A percentile compares a stretch with the other conserved stretches of the same genome.
phyloP scores from a whole-genome alignment of 2,329 filamentous ascomycete species.

The Paraphaeosphaeria sporulosa region DNA sequence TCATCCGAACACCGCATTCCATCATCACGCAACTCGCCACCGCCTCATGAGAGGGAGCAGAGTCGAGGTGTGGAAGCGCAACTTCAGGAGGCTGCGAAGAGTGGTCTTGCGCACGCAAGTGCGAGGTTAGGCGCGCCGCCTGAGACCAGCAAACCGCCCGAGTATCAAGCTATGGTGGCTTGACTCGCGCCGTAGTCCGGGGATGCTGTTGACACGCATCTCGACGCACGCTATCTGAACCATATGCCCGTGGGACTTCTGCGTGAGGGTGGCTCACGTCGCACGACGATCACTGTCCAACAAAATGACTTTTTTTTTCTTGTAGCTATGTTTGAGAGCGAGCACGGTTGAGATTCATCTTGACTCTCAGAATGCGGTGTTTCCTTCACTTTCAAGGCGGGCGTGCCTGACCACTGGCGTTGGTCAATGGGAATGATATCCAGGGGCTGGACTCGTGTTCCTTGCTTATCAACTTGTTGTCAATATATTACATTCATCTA shows the following conservation, averaged over 20 bases:
- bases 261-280: background rate
- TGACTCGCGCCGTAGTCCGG: slow-evolving; percentile 13
- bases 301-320: background rate
- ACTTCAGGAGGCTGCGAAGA: slow-evolving; percentile 45
- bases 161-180: slow-evolving; percentile 40
- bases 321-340: background rate
- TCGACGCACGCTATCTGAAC: background rate
- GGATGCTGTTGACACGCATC: background rate
- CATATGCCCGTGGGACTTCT: background rate
- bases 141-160: slow-evolving; percentile 23
- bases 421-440: slow-evolving; percentile 1
- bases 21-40: slow-evolving; percentile 31
- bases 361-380: background rate
- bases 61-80: slow-evolving; percentile 37
- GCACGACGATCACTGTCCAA: background rate
- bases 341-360: background rate
- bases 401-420: background rate
- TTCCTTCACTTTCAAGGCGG: background rate
- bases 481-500: background rate
- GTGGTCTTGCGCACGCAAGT: slow-evolving; percentile 40
- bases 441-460: background rate
- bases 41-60: slow-evolving; percentile 22
- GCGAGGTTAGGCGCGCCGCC: slow-evolving; percentile 24
- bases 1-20: slow-evolving; percentile 27
- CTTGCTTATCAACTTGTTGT: background rate